Conservation (phyloP, 2,329 filamentous ascomycete species). For the Dissoconium aciculare region DNA sequence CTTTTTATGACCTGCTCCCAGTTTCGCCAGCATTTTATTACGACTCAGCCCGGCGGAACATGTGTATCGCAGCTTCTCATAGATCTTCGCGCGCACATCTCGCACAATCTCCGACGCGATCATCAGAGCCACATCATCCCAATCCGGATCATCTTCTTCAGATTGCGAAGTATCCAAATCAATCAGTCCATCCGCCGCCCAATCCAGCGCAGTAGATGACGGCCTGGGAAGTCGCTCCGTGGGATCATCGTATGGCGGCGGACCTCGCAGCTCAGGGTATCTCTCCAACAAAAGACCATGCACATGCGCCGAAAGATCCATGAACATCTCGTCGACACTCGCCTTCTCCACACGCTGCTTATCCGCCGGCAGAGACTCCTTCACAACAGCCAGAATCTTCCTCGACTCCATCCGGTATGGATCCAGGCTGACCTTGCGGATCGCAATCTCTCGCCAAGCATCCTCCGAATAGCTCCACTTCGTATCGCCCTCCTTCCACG, state of each 20-base stretch:
- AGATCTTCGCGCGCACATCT: conserved; percentile 54
- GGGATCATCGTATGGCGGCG: conserved; percentile 59
- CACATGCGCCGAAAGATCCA: conserved; percentile 77
- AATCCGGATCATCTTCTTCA: conserved; percentile 74
- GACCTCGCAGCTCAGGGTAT: conserved; percentile 56
- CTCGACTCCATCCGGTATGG: conserved; percentile 77
- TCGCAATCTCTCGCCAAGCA: conserved; percentile 60
- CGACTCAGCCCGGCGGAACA: conserved; percentile 78
- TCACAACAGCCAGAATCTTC: conserved; percentile 65
- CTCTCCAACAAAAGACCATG: conserved; percentile 58
- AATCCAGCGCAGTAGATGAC: conserved; percentile 59
- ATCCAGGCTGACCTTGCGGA: conserved; percentile 87
- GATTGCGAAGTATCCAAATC: conserved; percentile 58
- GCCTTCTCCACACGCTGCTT: conserved; percentile 78
- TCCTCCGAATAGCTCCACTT: conserved; percentile 85
- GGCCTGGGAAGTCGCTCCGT: conserved; percentile 56
- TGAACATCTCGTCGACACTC: conserved; percentile 86
- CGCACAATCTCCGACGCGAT: conserved; percentile 82
- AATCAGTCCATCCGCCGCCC: conserved; percentile 68
- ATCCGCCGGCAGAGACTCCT: conserved; percentile 49
- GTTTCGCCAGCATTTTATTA: conserved; percentile 92
- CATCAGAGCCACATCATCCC: conserved; percentile 82
- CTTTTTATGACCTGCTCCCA: conserved; percentile 83
- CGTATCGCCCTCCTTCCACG: conserved; percentile 81
- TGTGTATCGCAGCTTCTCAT: conserved; percentile 63